These are phyloP conservation scores for Penicillium polonicum DNA, from an alignment of 2,329 filamentous ascomycete species.

Conservation along the genomic window DNA sequence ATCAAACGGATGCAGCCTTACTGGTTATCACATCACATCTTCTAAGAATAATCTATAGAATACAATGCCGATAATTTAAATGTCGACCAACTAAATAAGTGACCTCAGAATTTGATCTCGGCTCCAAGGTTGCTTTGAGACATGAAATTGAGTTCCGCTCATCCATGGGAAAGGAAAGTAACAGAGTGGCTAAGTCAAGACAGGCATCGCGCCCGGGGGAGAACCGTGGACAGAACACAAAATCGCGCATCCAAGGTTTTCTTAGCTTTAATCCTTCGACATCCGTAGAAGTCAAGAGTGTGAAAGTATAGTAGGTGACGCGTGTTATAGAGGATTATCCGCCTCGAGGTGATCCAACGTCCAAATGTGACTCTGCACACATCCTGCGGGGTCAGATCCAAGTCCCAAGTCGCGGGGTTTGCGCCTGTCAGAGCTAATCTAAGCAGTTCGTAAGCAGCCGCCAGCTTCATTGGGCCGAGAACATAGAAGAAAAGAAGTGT, in stretches of 20 bases:
- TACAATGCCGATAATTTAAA: not conserved
- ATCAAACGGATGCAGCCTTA: not conserved
- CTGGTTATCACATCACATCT: not conserved
- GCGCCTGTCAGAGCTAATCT: not conserved
- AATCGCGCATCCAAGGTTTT: not conserved
- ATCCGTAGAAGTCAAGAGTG: not conserved
- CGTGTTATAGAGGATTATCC: not conserved
- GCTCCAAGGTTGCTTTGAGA: not conserved
- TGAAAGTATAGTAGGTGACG: not conserved
- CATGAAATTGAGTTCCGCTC: slow-evolving; percentile 7
- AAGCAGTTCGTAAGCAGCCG: not conserved
- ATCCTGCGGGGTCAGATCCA: not conserved
- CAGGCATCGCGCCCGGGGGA: slow-evolving; percentile 15
- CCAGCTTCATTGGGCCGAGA: not conserved
- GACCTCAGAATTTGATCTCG: not conserved
- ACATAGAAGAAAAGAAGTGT: not conserved
- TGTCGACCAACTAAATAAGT: not conserved
- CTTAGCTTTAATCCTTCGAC: not conserved
- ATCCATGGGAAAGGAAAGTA: not conserved
- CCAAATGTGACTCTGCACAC: slow-evolving; percentile 10
- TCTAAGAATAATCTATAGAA: not conserved
- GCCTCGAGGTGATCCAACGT: not conserved
- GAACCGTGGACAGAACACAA: slow-evolving; percentile 1
- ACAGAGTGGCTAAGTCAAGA: slow-evolving; percentile 10
- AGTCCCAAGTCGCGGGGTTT: not conserved